Evolutionary conservation across 2,329 filamentous ascomycete species (phyloP).

Genomic region (Diplodia mutila): DNA sequence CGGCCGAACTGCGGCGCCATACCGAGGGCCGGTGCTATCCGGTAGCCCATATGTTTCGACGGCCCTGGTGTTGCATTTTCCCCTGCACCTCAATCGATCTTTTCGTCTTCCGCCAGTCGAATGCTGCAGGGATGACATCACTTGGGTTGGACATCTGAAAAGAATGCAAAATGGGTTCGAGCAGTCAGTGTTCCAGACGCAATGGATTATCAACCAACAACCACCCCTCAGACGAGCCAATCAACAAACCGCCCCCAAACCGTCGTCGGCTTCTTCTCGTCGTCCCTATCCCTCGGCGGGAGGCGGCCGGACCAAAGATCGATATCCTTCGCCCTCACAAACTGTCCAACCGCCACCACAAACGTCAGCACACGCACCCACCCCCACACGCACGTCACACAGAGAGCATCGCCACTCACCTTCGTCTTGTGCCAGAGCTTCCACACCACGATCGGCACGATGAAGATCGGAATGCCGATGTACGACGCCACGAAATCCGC

Average conservation of each 20-base stretch:
- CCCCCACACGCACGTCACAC: no score
- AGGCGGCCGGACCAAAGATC: conserved; percentile 35
- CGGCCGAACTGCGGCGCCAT: no score
- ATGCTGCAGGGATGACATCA: no score
- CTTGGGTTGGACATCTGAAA: no score
- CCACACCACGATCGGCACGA: conserved; percentile 49
- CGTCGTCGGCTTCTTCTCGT: background rate
- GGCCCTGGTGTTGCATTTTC: no score
- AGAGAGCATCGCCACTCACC: conserved; percentile 36
- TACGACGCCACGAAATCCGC: conserved; percentile 6
- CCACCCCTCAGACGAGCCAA: conserved; percentile 16
- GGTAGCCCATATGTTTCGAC: no score
- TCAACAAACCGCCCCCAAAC: conserved; percentile 25
- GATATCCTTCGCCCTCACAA: conserved; percentile 32
- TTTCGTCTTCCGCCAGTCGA: no score
- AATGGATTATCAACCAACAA: no score
- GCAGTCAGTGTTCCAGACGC: no score
- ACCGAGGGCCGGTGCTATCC: no score
- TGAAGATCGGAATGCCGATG: conserved; percentile 41
- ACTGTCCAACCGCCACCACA: conserved; percentile 25
- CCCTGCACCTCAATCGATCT: no score
- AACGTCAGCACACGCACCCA: background rate
- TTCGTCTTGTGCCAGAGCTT: conserved; percentile 46
- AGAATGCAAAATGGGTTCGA: no score
- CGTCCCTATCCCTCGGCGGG: background rate